A percentile compares a stretch with the other conserved stretches of the same genome.
Evolutionary conservation across 148 eudicot species (phyloP).

Genomic region (Fagopyrum esculentum): DNA sequence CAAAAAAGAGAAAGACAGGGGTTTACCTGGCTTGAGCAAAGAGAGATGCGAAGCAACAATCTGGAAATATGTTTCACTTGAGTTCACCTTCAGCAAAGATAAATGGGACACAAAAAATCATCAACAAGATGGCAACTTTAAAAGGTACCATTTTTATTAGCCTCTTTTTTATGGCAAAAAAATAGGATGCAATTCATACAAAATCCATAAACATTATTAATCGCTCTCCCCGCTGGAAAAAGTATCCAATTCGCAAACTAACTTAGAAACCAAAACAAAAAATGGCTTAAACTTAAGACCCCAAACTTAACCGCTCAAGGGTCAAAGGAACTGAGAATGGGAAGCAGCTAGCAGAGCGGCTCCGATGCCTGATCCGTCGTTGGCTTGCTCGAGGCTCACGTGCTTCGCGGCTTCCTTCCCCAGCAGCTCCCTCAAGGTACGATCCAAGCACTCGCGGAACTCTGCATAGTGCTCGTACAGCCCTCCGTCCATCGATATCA

Average conservation of each 20-base stretch:
- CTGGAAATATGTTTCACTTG: no score
- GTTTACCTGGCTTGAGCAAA: no score
- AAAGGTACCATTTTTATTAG: not conserved
- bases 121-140: no score
- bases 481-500: conserved; percentile 72
- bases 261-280: not conserved
- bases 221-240: not conserved
- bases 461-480: conserved; percentile 65
- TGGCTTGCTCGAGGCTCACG: conserved; percentile 45
- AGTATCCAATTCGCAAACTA: not conserved
- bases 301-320: not conserved
- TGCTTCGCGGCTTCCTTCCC: conserved; percentile 37
- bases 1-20: no score
- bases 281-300: no score
- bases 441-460: conserved; percentile 51
- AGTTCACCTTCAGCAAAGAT: no score
- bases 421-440: conserved; percentile 41
- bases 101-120: no score
- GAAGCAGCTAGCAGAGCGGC: conserved; percentile 83
- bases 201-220: not conserved
- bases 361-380: conserved; percentile 74
- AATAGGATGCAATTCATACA: not conserved
- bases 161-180: not conserved
- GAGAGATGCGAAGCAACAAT: no score
- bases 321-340: conserved; percentile 5